phyloP scores from a whole-genome alignment of 108 stramenopile genomes.

The Discostella pseudostelligera region DNA sequence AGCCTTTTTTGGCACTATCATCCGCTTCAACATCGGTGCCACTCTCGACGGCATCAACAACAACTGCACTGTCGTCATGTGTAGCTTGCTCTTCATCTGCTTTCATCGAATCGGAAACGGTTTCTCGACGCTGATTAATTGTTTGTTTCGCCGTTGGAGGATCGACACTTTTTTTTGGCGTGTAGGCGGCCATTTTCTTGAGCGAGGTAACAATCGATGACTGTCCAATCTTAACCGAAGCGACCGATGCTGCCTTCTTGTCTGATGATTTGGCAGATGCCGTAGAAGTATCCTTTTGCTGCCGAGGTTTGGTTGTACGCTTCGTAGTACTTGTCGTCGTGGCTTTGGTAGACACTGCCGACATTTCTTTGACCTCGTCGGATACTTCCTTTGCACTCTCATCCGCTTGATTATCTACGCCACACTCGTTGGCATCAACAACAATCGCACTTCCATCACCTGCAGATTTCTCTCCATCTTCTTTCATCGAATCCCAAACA shows the following conservation, averaged over 20 bases:
- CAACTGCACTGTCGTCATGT: neutral
- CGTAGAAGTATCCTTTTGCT: neutral
- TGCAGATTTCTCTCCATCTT: too few species aligned
- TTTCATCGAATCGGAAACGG: too few species aligned
- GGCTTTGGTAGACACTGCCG: neutral
- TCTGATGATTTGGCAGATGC: neutral
- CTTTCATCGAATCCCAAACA: too few species aligned
- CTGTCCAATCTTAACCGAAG: too few species aligned
- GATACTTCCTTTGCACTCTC: neutral
- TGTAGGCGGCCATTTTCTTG: constrained; percentile 10
- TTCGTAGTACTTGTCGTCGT: constrained; percentile 7
- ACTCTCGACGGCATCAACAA: neutral
- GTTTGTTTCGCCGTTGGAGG: neutral
- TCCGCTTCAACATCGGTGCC: neutral
- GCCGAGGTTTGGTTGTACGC: neutral
- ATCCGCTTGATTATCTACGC: neutral
- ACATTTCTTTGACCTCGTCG: too few species aligned
- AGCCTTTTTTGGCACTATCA: neutral
- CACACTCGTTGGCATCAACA: neutral
- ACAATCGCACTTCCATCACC: neutral
- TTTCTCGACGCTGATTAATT: too few species aligned
- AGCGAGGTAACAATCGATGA: constrained; percentile 6
- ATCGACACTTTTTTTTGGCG: constrained; percentile 1
- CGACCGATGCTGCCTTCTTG: constrained; percentile 1
- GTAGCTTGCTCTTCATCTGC: too few species aligned